phyloP scores from a whole-genome alignment of 768 basidiomycete species.

The Trametes coccinea region DNA sequence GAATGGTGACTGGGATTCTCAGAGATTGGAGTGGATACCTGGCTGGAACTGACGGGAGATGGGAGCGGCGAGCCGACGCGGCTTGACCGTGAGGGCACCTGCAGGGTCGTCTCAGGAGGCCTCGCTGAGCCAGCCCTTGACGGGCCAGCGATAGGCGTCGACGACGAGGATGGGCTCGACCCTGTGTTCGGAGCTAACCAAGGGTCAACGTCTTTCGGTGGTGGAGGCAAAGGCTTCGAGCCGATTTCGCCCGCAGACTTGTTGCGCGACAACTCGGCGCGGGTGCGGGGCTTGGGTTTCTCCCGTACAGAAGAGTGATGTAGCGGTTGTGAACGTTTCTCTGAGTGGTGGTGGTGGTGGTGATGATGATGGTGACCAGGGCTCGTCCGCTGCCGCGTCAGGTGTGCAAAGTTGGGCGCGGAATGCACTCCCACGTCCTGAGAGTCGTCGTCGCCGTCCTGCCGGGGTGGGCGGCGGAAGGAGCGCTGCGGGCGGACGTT shows the following conservation, averaged over 20 bases:
- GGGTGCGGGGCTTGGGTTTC: conserved; percentile 33
- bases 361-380: conserved; percentile 31
- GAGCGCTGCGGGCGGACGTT: conserved; percentile 40
- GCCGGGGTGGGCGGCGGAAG: conserved; percentile 22
- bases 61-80: conserved; percentile 28
- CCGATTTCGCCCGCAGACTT: conserved; percentile 27
- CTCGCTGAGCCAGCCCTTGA: conserved; percentile 6
- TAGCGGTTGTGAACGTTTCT: background rate
- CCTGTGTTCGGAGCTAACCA: conserved; percentile 20
- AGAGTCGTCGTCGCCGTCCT: conserved; percentile 21
- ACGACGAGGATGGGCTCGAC: background rate
- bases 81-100: conserved; percentile 25
- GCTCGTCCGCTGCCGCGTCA: conserved; percentile 16
- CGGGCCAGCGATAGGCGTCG: conserved; percentile 29
- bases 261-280: conserved; percentile 17
- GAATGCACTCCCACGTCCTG: conserved; percentile 35
- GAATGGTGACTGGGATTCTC: conserved; percentile 14
- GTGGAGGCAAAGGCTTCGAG: conserved; percentile 8
- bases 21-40: conserved; percentile 18
- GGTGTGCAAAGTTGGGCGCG: conserved; percentile 29
- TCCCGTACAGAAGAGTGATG: conserved; percentile 19
- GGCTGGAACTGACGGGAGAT: conserved; percentile 32
- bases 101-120: conserved; percentile 23
- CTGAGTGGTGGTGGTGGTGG: conserved; percentile 17
- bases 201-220: conserved; percentile 15